Evolutionary conservation across 2,329 filamentous ascomycete genomes (phyloP).

Genomic region (Epichloe scottii): DNA sequence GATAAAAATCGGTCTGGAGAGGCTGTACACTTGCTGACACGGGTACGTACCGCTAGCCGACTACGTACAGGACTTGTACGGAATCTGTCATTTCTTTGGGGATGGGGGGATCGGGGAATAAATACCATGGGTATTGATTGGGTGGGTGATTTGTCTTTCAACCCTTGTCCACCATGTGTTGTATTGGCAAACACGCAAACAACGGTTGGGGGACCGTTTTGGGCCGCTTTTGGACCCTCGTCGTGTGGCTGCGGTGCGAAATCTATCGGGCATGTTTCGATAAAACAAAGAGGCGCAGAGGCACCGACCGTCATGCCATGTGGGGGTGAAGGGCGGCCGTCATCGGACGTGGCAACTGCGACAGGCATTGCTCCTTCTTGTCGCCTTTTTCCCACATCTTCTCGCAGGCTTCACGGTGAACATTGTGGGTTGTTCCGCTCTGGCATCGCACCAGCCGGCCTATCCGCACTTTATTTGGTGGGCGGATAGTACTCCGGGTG

Average conservation of each 20-base stretch:
- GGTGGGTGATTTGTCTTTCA: neutral
- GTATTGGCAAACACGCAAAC: neutral
- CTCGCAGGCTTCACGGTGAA: neutral
- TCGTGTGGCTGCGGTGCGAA: slow-evolving; percentile 2
- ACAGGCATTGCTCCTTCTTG: neutral
- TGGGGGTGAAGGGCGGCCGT: neutral
- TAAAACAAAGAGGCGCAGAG: neutral
- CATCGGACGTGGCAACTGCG: slow-evolving; percentile 3
- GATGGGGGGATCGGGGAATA: neutral
- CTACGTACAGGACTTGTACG: neutral
- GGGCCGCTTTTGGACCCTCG: neutral
- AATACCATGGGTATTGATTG: no score
- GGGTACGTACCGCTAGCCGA: neutral
- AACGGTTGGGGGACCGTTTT: neutral
- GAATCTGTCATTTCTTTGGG: neutral
- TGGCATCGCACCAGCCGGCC: no score
- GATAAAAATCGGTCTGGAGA: neutral
- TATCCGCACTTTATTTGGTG: no score
- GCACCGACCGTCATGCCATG: neutral
- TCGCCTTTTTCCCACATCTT: neutral
- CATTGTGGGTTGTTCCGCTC: no score
- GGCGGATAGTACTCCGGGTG: no score
- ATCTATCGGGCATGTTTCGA: neutral
- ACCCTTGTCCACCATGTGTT: neutral
- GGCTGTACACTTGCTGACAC: neutral